Conservation (phyloP, 306 rosid genomes). For the Amphicarpaea edgeworthii region DNA sequence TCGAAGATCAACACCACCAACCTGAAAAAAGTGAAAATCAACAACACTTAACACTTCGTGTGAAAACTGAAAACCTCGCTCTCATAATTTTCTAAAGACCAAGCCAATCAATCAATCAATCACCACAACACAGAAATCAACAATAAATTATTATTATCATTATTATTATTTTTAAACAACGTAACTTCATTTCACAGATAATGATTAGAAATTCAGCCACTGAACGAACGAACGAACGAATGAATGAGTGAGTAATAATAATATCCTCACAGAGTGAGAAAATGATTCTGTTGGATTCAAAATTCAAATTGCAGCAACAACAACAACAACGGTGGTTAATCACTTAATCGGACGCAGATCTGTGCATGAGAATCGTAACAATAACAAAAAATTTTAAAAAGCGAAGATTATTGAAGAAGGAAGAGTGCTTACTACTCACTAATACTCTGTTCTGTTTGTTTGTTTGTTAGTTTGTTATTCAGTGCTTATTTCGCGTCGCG, state of each 20-base stretch:
- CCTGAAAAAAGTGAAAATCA: constrained; percentile 1
- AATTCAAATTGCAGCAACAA: background rate
- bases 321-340: background rate
- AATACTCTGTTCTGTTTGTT: too few relatives aligned
- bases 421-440: background rate
- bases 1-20: constrained; percentile 44
- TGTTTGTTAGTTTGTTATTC: background rate
- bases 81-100: too few relatives aligned
- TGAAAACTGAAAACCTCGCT: too few relatives aligned
- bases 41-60: background rate
- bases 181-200: too few relatives aligned
- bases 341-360: background rate
- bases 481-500: background rate
- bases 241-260: too few relatives aligned
- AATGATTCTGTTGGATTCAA: background rate
- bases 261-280: too few relatives aligned
- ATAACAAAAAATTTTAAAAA: background rate
- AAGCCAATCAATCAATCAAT: too few relatives aligned
- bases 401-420: background rate
- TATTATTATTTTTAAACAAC: too few relatives aligned
- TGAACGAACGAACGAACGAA: too few relatives aligned
- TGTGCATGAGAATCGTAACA: background rate
- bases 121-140: constrained; percentile 26
- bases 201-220: too few relatives aligned
- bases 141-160: too few relatives aligned